Evolutionary conservation across 495 filamentous ascomycete genomes (phyloP), one percentile per base, ranked within the genome.

Genomic region (Penicillium antarcticum): DNA sequence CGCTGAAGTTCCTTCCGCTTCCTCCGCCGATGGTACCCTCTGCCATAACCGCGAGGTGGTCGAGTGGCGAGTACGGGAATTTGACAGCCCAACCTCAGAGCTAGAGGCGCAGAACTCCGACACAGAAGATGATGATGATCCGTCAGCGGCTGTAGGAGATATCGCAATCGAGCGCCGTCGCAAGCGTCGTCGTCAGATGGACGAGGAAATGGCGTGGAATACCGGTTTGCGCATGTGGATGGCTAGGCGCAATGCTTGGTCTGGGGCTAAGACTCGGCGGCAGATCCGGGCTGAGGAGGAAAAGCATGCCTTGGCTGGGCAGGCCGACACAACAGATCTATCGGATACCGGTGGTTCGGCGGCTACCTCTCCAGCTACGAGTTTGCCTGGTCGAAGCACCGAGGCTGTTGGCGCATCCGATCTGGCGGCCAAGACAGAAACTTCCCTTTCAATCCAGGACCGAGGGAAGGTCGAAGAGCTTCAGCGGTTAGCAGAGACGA

Each of bases 151-250:
- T 16, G 14, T 37, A 11, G 54, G 43, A 6, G 57, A 58, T 24
- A 38, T 55, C 29, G 69, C 74, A 5, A 63, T 71, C 47, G 67
- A 80, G 47, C 75, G 81, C 33, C 82, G 85, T 38, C 74, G 78
- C 45, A 80, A 82, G 52, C 74, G 87, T 54, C 74, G 80, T 54
- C 77, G 72, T 9, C 67, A 70, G 29, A 63, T 87, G 45, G 78
- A 87, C 44, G 86, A 87, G 31, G 92, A 97, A 62, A 82, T 88
- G 78, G 62, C 67, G 14, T 95, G 88, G 88, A 97, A 97, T 54
- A 73, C 81, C 17, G 94, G 94, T 0, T 63, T 98, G 35, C 76
- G 82, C 39, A 85, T 83, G 56, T 98, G 87, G 72, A 75, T 83
- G 39, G 80, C 80, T 31, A 74, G 89, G 43, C 80, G 94, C 35